Base-by-base conservation (phyloP, 73 alveolate genomes). In the Durusdinium trenchii region DNA sequence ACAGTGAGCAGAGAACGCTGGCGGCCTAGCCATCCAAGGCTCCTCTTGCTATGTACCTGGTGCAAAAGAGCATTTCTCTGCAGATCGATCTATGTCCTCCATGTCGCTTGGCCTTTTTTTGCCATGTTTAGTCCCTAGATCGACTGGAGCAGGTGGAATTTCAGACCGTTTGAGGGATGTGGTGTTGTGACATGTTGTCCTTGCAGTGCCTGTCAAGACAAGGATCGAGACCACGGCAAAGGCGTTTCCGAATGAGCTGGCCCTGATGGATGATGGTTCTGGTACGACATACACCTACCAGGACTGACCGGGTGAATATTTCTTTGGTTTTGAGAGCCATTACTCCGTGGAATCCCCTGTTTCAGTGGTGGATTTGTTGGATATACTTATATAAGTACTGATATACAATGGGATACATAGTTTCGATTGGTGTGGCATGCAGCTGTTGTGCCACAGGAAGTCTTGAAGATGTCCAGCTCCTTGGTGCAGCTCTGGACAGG, bases 241-340 rank as follows among this genome's bases (percentile, higher is more conserved):
- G 20, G 75, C 98, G 23, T 69, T 42, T 54, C 98, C 98, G 69
- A 43, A 71, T 32, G 87, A 76, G 35, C 46, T 91, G 60, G 98
- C 90, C 3, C 26, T 91, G 78, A 30, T 91, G 60, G 98, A 91
- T 54, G 98, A 91, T 48, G 98, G 98, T 35, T 67, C 90, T 36
- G 98, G 98, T 16, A 61, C 89, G 30, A 91, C 90, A 26, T 91
- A 91, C 89, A 91, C 98, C 54, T 91, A 91, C 40, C 90, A 69
- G 98, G 98, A 30, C 75, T 81, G 46, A n/a, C n/a, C n/a, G n/a
- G n/a, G n/a, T n/a, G n/a, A n/a, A n/a, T n/a, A n/a, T n/a, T n/a
- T n/a, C n/a, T n/a, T n/a, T n/a, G n/a, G n/a, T n/a, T n/a, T n/a
- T n/a, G n/a, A n/a, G n/a, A n/a, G n/a, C n/a, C n/a, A n/a, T n/a